phyloP scores from a whole-genome alignment of 768 basidiomycete species.

The Clavaria fumosa region DNA sequence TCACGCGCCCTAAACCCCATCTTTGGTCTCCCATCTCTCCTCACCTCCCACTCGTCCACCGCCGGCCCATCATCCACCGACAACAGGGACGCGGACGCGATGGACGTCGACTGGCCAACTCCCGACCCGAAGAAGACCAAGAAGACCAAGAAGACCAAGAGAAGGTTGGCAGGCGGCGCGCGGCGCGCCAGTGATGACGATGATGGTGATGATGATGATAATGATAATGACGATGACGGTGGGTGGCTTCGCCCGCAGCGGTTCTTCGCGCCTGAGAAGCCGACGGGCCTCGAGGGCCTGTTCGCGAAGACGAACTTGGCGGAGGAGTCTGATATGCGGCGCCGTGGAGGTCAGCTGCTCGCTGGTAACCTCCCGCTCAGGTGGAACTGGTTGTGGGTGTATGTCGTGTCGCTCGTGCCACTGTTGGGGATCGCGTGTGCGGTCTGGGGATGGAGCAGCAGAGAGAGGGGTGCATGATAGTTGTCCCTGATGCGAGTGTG shows the following conservation, averaged over 20 bases:
- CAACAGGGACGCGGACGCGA: constrained; percentile 27
- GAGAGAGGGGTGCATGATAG: constrained; percentile 1
- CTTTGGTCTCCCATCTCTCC: constrained; percentile 57
- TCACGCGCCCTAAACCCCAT: constrained; percentile 34
- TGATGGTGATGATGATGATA: too few species aligned
- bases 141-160: too few species aligned
- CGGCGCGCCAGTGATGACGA: too few species aligned
- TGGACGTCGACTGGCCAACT: too few species aligned
- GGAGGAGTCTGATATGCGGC: constrained; percentile 23
- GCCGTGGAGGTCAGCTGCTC: constrained; percentile 9
- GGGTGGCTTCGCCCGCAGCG: constrained; percentile 52
- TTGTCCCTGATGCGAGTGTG: too few species aligned
- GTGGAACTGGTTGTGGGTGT: constrained; percentile 25
- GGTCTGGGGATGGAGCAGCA: constrained; percentile 11
- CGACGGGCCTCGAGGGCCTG: constrained; percentile 59
- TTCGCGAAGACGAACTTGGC: constrained; percentile 45
- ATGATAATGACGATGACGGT: constrained; percentile 26
- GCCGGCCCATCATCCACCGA: constrained; percentile 16
- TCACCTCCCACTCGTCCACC: too few species aligned
- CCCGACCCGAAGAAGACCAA: constrained; percentile 52
- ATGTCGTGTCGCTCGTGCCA: constrained; percentile 18
- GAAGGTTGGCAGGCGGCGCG: too few species aligned
- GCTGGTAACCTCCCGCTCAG: too few species aligned
- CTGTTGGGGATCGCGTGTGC: constrained; percentile 16
- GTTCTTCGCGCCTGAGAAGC: constrained; percentile 66